Conservation (phyloP, 345 rosid species). For the Eucalyptus sp. region DNA sequence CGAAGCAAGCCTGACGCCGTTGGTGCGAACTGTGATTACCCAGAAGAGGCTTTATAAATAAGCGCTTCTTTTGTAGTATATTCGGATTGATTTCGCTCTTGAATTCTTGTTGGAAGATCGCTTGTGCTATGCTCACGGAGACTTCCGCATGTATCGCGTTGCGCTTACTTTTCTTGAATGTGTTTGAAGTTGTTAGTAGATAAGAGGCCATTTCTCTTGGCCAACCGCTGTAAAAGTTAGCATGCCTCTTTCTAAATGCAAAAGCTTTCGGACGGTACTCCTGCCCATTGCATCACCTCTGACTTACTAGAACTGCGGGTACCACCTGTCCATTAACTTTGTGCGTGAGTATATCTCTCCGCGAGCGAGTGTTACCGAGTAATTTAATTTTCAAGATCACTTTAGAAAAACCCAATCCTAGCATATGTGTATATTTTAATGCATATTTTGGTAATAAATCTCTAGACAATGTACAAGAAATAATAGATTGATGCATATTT, state of each 20-base stretch:
- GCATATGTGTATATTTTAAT: background rate
- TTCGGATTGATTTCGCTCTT: background rate
- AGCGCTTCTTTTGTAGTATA: background rate
- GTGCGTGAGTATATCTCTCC: background rate
- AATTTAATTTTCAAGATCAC: background rate
- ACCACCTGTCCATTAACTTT: background rate
- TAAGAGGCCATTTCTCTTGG: background rate
- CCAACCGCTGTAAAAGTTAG: background rate
- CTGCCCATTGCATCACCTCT: background rate
- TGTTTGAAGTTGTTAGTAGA: background rate
- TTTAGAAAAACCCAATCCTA: background rate
- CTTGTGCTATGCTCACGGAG: background rate
- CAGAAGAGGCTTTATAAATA: background rate
- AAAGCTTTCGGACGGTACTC: background rate
- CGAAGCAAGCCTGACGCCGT: background rate
- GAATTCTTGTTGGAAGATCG: background rate
- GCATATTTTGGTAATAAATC: background rate
- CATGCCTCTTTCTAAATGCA: background rate
- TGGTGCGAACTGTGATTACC: background rate
- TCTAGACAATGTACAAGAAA: background rate
- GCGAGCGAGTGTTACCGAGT: background rate
- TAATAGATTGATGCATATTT: background rate
- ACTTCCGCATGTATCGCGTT: background rate
- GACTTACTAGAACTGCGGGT: background rate
- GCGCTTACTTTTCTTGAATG: background rate